These are phyloP conservation scores for Hypomontagnella submonticulosa DNA, from an alignment of 495 filamentous ascomycete genomes.

Conservation along the genomic window DNA sequence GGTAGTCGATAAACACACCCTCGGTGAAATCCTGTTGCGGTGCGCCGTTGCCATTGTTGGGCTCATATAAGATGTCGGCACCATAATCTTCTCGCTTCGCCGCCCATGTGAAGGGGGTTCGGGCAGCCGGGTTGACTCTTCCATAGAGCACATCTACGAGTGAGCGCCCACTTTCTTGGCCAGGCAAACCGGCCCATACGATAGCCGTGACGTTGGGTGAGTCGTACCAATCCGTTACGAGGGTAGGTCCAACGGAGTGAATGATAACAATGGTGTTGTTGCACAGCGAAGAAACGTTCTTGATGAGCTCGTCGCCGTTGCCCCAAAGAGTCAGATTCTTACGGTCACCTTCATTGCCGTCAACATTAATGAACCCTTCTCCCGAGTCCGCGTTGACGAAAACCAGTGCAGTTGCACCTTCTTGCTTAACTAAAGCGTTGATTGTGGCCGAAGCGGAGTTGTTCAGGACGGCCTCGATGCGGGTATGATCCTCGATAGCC, in stretches of 20 bases:
- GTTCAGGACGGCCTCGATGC: conserved; percentile 79
- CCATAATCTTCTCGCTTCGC: conserved; percentile 78
- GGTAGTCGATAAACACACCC: conserved; percentile 94
- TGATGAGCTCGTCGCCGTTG: conserved; percentile 80
- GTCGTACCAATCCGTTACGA: conserved; percentile 79
- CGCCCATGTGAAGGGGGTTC: conserved; percentile 90
- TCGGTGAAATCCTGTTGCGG: conserved; percentile 88
- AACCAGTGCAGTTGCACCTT: conserved; percentile 76
- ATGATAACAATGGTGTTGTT: conserved; percentile 95
- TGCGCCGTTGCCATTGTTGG: conserved; percentile 74
- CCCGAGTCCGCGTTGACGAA: conserved; percentile 91
- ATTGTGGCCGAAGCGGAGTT: conserved; percentile 73
- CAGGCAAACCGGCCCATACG: conserved; percentile 91
- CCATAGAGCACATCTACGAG: conserved; percentile 93
- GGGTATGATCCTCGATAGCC: conserved; percentile 67
- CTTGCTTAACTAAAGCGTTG: conserved; percentile 70
- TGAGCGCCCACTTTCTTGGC: conserved; percentile 91
- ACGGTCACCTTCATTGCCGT: conserved; percentile 88
- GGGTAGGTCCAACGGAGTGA: conserved; percentile 83
- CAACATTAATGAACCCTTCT: conserved; percentile 86
- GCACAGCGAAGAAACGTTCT: conserved; percentile 77
- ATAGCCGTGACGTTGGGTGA: conserved; percentile 95
- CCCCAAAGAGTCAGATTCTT: conserved; percentile 94
- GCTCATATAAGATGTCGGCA: conserved; percentile 74
- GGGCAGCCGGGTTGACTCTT: conserved; percentile 83